Base-by-base conservation (phyloP, 1,284 basidiomycete genomes). In the Vanrija pseudolonga region DNA sequence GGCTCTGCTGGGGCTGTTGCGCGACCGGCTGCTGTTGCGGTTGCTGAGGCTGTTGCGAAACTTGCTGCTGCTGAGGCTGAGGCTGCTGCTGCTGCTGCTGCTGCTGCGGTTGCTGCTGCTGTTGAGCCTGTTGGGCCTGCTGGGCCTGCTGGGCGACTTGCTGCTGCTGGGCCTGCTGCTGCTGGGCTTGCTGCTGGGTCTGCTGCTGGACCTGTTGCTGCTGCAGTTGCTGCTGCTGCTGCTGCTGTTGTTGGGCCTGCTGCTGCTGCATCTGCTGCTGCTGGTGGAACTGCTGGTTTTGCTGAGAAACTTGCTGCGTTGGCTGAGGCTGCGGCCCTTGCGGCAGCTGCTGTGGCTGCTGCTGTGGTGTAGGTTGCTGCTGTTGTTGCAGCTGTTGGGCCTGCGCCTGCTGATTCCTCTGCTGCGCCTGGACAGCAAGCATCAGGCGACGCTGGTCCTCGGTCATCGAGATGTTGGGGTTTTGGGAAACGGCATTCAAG, bases 371-470 rank as follows among this genome's bases (percentile, higher is more conserved):
- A 12, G 24, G 24, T 20, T 40, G 43, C 48, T 50, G 53, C 17
- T 47, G 51, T 11, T 20, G 45, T n/a, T 41, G 44, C 24, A 43
- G 42, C 12, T 40, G 47, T 11, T 38, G 47, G 37, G 23, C 40
- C 45, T 49, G 49, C 19, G 48, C 49, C 43, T 28, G 46, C 38
- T 53, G 51, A 32, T 48, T 15, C 38, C 42, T 43, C n/a, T 41
- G 44, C 9, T 41, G 43, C 17, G 26, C 24, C 12, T 32, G 32
- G 11, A 32, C 32, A 32, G 32, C 32, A 14, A 32, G 44, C 45
- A 54, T 49, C 43, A 56, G 43, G 9, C 38, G 23, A 37, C 49
- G 49, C 42, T 61, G 59, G 41, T 57, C 56, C 12, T 61, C 59
- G 11, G 59, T 51, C n/a, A 60, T 20, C 9, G 49, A 44, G 12